phyloP scores from a whole-genome alignment of 345 rosid genomes.

The Eucalyptus polyanthemos region DNA sequence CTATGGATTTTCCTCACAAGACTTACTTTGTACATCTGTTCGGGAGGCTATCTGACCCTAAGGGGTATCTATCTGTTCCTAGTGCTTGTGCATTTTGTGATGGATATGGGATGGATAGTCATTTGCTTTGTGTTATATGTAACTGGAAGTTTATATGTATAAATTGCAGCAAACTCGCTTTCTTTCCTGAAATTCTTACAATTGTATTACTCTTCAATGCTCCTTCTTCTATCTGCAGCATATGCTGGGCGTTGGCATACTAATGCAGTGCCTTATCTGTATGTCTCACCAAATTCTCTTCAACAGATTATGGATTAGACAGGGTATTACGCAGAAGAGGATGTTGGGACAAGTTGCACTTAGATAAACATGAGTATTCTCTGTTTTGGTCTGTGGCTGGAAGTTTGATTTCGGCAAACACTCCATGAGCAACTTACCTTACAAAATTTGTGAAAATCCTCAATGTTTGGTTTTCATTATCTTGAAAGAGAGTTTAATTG shows the following conservation, averaged over 20 bases:
- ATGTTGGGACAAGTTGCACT: neutral
- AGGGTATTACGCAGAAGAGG: neutral
- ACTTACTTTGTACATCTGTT: neutral
- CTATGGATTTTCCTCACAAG: neutral
- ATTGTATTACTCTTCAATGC: neutral
- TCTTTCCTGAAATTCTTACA: neutral
- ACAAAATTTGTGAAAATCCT: neutral
- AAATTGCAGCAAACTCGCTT: neutral
- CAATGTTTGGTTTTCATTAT: neutral
- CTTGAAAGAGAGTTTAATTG: neutral
- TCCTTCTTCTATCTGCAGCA: neutral
- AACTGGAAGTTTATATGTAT: neutral
- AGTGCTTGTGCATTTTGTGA: neutral
- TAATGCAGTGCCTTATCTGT: neutral
- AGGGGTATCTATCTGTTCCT: neutral
- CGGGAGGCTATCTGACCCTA: neutral
- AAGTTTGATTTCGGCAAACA: neutral
- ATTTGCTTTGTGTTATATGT: neutral
- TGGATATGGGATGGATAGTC: neutral
- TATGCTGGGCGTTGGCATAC: neutral
- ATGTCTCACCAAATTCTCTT: neutral
- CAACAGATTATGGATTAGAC: neutral
- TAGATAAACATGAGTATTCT: neutral
- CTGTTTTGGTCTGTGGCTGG: neutral
- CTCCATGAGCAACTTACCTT: neutral